Conservation (phyloP, 768 basidiomycete species). For the Agaricus sinodeliciosus region DNA sequence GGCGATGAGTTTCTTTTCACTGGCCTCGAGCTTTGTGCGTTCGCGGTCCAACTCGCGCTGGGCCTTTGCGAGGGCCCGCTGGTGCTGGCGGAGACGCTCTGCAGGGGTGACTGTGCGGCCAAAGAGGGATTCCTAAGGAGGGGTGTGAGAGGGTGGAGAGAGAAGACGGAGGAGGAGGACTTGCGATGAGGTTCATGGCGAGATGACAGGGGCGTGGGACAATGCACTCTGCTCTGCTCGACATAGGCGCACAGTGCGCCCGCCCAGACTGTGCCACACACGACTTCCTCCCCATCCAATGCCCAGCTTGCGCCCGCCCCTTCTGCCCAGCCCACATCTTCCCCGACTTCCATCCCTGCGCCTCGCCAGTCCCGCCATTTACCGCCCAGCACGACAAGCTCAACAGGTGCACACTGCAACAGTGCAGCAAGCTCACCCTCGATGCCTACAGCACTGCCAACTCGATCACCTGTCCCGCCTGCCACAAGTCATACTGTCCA, state of each 20-base stretch:
- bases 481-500: slow-evolving; percentile 56
- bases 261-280: slow-evolving; percentile 47
- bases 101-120: slow-evolving; percentile 93
- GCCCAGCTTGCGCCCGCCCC: slow-evolving; percentile 42
- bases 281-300: slow-evolving; percentile 76
- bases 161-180: slow-evolving; percentile 18
- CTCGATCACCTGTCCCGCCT: slow-evolving; percentile 40
- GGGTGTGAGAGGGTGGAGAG: slow-evolving; percentile 1
- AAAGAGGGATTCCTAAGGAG: slow-evolving; percentile 82
- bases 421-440: slow-evolving; percentile 53
- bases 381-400: slow-evolving; percentile 19
- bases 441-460: slow-evolving; percentile 24
- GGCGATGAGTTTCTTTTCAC: slow-evolving; percentile 92
- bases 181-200: slow-evolving; percentile 76
- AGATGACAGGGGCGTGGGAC: slow-evolving; percentile 12
- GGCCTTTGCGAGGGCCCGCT: slow-evolving; percentile 91
- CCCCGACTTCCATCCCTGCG: slow-evolving; percentile 57
- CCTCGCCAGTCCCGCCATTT: slow-evolving; percentile 14
- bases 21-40: slow-evolving; percentile 86
- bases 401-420: slow-evolving; percentile 40
- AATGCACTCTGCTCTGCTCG: slow-evolving; percentile 27
- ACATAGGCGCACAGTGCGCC: slow-evolving; percentile 65
- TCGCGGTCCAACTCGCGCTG: slow-evolving; percentile 98
- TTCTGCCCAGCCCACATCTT: slow-evolving; percentile 64
- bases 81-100: slow-evolving; percentile 94